Conservation (phyloP, 2,329 filamentous ascomycete genomes). For the Aureobasidium sp. region DNA sequence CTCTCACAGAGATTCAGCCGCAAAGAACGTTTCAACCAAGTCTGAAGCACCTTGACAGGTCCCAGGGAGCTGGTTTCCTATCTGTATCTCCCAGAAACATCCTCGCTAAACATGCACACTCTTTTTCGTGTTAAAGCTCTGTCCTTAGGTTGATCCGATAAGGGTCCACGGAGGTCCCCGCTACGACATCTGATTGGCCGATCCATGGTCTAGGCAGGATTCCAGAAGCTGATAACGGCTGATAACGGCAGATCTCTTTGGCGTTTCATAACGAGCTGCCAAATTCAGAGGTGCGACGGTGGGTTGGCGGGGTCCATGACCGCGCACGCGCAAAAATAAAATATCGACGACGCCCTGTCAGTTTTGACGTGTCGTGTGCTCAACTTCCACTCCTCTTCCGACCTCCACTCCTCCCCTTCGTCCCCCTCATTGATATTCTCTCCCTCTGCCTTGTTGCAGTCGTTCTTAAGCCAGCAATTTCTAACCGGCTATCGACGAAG, state of each 20-base stretch:
- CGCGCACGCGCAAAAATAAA: constrained; percentile 13
- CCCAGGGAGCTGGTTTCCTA: not conserved
- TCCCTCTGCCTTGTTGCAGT: constrained; percentile 6
- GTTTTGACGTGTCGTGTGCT: constrained; percentile 13
- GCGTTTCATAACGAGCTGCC: constrained; percentile 14
- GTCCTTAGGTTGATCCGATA: constrained; percentile 3
- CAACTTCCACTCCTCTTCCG: constrained; percentile 7
- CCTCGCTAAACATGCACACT: constrained; percentile 1
- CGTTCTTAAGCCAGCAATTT: not conserved
- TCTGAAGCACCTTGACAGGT: not conserved
- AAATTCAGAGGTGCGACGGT: constrained; percentile 7
- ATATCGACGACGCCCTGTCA: not conserved
- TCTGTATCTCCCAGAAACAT: not conserved
- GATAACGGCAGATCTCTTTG: constrained; percentile 14
- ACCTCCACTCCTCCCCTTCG: not conserved
- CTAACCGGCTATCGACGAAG: not conserved
- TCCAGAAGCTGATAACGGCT: constrained; percentile 13
- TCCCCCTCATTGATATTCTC: not conserved
- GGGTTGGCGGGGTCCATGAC: constrained; percentile 3
- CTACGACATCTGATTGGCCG: constrained; percentile 3
- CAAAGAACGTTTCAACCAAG: not conserved
- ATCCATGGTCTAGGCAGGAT: not conserved
- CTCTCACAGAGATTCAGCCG: not conserved
- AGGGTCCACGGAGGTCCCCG: constrained; percentile 8
- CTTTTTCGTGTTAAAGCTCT: not conserved